Evolutionary conservation across 2,329 filamentous ascomycete genomes (phyloP), one percentile per base, ranked within the genome.

Genomic region (Westerdykella aurantiaca): DNA sequence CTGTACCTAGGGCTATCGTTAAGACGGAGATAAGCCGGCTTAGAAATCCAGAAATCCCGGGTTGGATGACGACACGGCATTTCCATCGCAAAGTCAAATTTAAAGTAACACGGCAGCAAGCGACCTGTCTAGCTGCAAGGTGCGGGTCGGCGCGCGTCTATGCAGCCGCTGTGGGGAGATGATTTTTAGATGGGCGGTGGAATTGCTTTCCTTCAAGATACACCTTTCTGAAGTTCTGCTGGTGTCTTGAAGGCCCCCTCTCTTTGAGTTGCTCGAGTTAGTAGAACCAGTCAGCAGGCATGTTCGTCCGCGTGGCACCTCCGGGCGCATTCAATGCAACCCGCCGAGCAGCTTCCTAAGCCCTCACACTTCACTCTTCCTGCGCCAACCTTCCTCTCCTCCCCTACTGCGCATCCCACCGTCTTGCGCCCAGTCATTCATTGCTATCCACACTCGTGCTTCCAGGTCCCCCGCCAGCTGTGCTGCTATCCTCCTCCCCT

Each of bases 31-130:
- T 6, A 12, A 39, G 42, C 34, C 25, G 55, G 55, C 47, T 60
- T 60, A 58, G 55, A 53, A 61, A 58, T 60, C 45, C 42, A 41
- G 18, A 6, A 6, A 3, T 23, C 7, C 14, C 9, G 9, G 16
- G 7, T 10, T 22, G 5, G 3, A 38, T 38, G 37, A 38, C 37
- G 37, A 38, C 37, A 38, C 17, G 3, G 16, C 23, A 29, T n/a
- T 33, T 10, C 5, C 17, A 29, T 29, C 25, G 9, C 25, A 29
- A 29, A 29, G 25, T n/a, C n/a, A n/a, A n/a, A n/a, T 29, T 9
- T 29, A 29, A 29, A 33, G 31, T 33, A 14, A 33, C 31, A 33
- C 33, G 33, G 33, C 33, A 13, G 33, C n/a, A 35, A 35, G 25
- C 25, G 25, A 29, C 25, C n/a, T n/a, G 25, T 29, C 25, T 4